These are phyloP conservation scores for Lactarius trivialis DNA, from an alignment of 768 basidiomycete genomes.

Conservation along the genomic window DNA sequence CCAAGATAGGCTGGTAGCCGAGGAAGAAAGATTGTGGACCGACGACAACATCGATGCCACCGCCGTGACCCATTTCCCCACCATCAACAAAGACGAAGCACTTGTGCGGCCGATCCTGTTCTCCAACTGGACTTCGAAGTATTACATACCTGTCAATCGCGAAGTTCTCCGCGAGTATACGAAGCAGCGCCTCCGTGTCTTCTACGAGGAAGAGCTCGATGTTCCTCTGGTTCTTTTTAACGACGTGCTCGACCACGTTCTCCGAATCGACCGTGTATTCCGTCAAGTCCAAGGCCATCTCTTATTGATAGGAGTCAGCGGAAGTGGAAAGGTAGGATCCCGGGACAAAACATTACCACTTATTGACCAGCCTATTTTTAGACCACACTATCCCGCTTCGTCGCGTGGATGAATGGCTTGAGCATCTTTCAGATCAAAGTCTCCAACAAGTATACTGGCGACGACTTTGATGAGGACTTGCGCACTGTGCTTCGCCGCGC, in stretches of 20 bases:
- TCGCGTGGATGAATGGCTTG: constrained; percentile 99
- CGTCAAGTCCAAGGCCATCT: constrained; percentile 96
- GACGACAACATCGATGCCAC: constrained; percentile 83
- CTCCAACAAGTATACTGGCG: constrained; percentile 97
- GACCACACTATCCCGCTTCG: constrained; percentile 97
- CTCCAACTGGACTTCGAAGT: constrained; percentile 98
- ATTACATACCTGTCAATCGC: constrained; percentile 93
- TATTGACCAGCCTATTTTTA: constrained; percentile 32
- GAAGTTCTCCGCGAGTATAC: constrained; percentile 92
- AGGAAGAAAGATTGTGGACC: constrained; percentile 92
- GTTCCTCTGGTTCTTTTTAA: constrained; percentile 98
- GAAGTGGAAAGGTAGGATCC: constrained; percentile 83
- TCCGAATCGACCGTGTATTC: constrained; percentile 98
- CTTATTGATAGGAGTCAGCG: constrained; percentile 94
- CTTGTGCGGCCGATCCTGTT: constrained; percentile 86
- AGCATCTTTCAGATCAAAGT: constrained; percentile 99
- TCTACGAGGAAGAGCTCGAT: constrained; percentile 98
- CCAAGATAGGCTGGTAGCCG: constrained; percentile 92
- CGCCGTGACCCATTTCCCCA: constrained; percentile 90
- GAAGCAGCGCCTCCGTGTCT: constrained; percentile 93
- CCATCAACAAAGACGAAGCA: constrained; percentile 81
- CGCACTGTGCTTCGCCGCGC: constrained; percentile 90
- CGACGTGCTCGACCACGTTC: constrained; percentile 95
- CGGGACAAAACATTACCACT: neutral
- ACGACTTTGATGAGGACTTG: constrained; percentile 97